Conservation (phyloP, 1,139 yeast genomes). For the Pichia sp. region DNA sequence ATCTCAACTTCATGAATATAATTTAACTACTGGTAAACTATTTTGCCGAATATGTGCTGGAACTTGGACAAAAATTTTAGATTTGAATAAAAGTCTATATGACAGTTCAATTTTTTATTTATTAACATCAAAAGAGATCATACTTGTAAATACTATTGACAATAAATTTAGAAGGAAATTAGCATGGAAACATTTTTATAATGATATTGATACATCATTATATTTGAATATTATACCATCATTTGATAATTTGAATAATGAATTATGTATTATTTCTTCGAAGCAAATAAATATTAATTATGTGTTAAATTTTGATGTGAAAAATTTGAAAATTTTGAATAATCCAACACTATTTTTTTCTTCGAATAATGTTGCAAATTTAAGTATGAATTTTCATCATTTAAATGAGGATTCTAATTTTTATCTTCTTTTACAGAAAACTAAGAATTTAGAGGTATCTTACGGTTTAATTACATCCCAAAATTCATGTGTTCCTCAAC, state of each 20-base stretch:
- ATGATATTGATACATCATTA: constrained; percentile 51
- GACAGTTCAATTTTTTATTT: constrained; percentile 37
- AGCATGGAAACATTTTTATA: constrained; percentile 66
- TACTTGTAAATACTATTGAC: constrained; percentile 36
- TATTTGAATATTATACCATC: constrained; percentile 31
- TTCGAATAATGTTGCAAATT: constrained; percentile 10
- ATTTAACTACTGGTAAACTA: constrained; percentile 25
- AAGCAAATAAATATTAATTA: constrained; percentile 38
- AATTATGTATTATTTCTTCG: constrained; percentile 31
- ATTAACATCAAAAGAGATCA: constrained; percentile 57
- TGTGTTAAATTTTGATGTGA: constrained; percentile 39
- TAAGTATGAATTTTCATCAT: neutral
- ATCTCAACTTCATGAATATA: constrained; percentile 36
- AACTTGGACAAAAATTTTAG: constrained; percentile 53
- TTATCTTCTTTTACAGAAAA: neutral
- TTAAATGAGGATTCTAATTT: neutral
- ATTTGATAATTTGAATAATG: constrained; percentile 4
- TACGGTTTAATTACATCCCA: neutral
- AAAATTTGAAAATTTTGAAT: constrained; percentile 34
- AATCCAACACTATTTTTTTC: constrained; percentile 35
- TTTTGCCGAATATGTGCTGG: constrained; percentile 42
- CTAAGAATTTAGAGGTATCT: neutral
- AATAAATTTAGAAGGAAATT: constrained; percentile 37
- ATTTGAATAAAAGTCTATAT: constrained; percentile 31
- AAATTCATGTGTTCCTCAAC: no score